Evolutionary conservation across 768 basidiomycete species (phyloP).

Genomic region (Psilocybe azurescens): DNA sequence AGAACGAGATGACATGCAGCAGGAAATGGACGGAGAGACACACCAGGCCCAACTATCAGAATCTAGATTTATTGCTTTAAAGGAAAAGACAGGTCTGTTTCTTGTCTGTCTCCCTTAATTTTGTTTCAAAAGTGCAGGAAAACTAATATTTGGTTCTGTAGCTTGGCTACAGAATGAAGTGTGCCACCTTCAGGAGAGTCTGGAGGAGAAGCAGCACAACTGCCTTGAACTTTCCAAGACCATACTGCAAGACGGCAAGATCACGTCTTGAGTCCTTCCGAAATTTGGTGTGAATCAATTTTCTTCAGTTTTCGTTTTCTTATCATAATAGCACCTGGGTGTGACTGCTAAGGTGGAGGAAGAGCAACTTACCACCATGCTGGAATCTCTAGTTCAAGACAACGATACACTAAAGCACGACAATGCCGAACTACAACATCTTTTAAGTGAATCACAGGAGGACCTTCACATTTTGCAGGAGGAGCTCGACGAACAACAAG

Average conservation of each 20-base stretch:
- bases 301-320: constrained; percentile 10
- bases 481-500: constrained; percentile 77
- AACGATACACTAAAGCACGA: constrained; percentile 85
- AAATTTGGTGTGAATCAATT: constrained; percentile 50
- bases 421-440: constrained; percentile 76
- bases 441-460: constrained; percentile 79
- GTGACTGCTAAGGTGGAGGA: constrained; percentile 51
- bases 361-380: constrained; percentile 65
- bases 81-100: constrained; percentile 67
- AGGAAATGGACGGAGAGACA: constrained; percentile 77
- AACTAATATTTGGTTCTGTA: constrained; percentile 29
- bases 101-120: too few species aligned
- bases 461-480: constrained; percentile 71
- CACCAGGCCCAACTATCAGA: constrained; percentile 75
- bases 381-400: constrained; percentile 84
- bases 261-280: constrained; percentile 66
- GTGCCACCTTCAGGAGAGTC: constrained; percentile 61
- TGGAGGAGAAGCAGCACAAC: constrained; percentile 65
- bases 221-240: constrained; percentile 71
- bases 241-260: constrained; percentile 68
- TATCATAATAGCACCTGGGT: constrained; percentile 40
- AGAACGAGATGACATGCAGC: constrained; percentile 83
- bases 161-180: constrained; percentile 77
- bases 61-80: constrained; percentile 62
- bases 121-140: not conserved